These are phyloP conservation scores for Umbellularia californica DNA, from an alignment of 164 flowering plant genomes.

Conservation along the genomic window DNA sequence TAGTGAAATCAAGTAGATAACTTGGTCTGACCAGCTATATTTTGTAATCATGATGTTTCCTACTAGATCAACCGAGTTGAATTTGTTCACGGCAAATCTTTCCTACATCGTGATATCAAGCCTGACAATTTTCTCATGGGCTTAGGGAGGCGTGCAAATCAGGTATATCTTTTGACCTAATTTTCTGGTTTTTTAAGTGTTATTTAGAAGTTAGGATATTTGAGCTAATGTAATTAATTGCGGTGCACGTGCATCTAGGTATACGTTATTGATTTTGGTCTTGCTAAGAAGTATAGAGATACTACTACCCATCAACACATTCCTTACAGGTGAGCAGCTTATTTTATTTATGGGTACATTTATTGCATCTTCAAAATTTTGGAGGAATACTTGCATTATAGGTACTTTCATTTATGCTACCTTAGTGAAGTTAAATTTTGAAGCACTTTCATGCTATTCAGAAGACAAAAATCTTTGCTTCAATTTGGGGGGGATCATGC, in stretches of 20 bases:
- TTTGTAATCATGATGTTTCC: not conserved
- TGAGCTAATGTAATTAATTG: slow-evolving; percentile 3
- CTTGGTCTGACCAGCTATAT: not conserved
- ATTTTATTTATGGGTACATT: not conserved
- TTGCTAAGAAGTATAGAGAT: slow-evolving; percentile 62
- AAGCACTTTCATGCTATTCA: not conserved
- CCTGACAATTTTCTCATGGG: slow-evolving; percentile 95
- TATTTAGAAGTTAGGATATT: not conserved
- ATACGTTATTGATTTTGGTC: slow-evolving; percentile 54
- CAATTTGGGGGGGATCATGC: no score
- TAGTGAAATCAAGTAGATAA: not conserved
- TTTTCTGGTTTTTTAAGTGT: not conserved
- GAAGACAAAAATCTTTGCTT: no score
- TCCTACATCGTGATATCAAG: slow-evolving; percentile 81
- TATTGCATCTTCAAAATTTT: not conserved
- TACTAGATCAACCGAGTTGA: slow-evolving; percentile 79
- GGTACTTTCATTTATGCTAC: not conserved
- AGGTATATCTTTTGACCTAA: slow-evolving; percentile 32
- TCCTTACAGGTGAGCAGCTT: slow-evolving; percentile 65
- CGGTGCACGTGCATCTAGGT: slow-evolving; percentile 30
- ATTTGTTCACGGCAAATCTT: slow-evolving; percentile 69
- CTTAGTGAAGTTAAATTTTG: not conserved
- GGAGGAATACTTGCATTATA: not conserved
- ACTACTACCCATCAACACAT: slow-evolving; percentile 53
- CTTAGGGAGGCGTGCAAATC: slow-evolving; percentile 83